A percentile compares a stretch with the other conserved stretches of the same genome.
Conservation (phyloP, 805 yeast genomes). For the Candida jianshihensis region DNA sequence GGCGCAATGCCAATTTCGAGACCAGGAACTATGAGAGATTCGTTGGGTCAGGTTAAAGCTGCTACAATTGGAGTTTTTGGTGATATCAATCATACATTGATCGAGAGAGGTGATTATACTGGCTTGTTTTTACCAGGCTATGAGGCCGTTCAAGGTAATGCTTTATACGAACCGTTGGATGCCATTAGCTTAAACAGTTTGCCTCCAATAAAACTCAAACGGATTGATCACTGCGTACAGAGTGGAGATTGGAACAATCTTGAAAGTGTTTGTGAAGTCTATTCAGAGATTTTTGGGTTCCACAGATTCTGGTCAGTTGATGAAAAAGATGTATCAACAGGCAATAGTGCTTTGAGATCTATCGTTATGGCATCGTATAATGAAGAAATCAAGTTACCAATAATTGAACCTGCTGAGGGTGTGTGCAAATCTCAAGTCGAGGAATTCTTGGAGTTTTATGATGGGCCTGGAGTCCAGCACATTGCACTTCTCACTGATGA, state of each 20-base stretch:
- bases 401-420: conserved; percentile 78
- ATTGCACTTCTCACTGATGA: conserved; percentile 61
- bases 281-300: conserved; percentile 61
- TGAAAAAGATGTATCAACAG: conserved; percentile 66
- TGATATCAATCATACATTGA: conserved; percentile 64
- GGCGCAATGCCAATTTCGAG: conserved; percentile 42
- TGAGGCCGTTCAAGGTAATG: conserved; percentile 4
- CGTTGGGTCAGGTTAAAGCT: conserved; percentile 40
- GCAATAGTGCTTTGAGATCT: conserved; percentile 61
- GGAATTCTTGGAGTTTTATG: conserved; percentile 67
- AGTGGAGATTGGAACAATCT: conserved; percentile 67
- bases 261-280: conserved; percentile 50
- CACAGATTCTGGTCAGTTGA: conserved; percentile 83
- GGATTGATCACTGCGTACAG: conserved; percentile 77
- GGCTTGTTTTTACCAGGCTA: conserved; percentile 51
- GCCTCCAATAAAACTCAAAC: conserved; percentile 33
- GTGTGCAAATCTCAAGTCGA: conserved; percentile 67
- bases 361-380: conserved; percentile 69
- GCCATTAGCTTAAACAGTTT: conserved; percentile 8
- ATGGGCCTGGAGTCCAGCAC: conserved; percentile 84
- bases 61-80: conserved; percentile 52
- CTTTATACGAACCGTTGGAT: conserved; percentile 1
- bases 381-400: conserved; percentile 68
- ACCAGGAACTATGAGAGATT: conserved; percentile 31
- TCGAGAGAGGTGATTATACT: conserved; percentile 33